Percentiles rank a stretch among this genome's conserved stretches.
Evolutionary conservation across 768 basidiomycete species (phyloP).

Genomic region (Pleurotus tuoliensis): DNA sequence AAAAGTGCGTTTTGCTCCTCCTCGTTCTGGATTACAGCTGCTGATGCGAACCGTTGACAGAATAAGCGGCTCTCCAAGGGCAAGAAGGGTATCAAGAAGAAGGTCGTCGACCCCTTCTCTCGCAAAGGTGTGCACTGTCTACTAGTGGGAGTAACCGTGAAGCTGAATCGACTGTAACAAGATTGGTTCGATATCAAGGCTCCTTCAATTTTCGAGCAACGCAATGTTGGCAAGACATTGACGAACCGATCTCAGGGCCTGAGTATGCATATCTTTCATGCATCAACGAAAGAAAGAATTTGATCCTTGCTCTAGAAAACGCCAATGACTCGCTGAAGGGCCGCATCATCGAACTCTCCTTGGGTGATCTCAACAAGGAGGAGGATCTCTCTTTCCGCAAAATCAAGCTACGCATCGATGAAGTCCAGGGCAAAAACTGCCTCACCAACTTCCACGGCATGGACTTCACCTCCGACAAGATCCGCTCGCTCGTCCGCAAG

Average conservation of each 20-base stretch:
- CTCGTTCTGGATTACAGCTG: background rate
- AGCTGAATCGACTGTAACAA: conserved; percentile 24
- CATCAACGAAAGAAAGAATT: too few species aligned
- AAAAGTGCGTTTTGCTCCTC: conserved; percentile 47
- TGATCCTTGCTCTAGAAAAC: conserved; percentile 61
- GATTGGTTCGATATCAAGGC: conserved; percentile 99
- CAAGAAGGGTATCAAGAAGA: conserved; percentile 99
- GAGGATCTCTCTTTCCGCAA: conserved; percentile 99
- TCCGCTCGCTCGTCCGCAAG: conserved; percentile 98
- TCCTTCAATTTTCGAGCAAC: conserved; percentile 94
- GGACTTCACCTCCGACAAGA: conserved; percentile 99
- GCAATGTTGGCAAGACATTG: conserved; percentile 97
- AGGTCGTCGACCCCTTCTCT: conserved; percentile 99
- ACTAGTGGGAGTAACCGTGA: background rate
- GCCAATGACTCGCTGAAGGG: conserved; percentile 98
- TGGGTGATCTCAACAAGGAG: conserved; percentile 98
- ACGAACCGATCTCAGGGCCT: conserved; percentile 97
- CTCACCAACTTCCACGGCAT: conserved; percentile 99
- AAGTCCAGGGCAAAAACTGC: conserved; percentile 97
- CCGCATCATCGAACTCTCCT: conserved; percentile 92
- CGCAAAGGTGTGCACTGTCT: conserved; percentile 76
- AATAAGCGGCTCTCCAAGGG: conserved; percentile 98
- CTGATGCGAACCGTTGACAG: conserved; percentile 32
- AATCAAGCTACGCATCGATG: conserved; percentile 97
- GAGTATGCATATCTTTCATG: conserved; percentile 52